Percentiles rank a stretch among this genome's conserved stretches.
phyloP scores from a whole-genome alignment of 2,329 filamentous ascomycete species.

The Colletotrichum brevisporum region DNA sequence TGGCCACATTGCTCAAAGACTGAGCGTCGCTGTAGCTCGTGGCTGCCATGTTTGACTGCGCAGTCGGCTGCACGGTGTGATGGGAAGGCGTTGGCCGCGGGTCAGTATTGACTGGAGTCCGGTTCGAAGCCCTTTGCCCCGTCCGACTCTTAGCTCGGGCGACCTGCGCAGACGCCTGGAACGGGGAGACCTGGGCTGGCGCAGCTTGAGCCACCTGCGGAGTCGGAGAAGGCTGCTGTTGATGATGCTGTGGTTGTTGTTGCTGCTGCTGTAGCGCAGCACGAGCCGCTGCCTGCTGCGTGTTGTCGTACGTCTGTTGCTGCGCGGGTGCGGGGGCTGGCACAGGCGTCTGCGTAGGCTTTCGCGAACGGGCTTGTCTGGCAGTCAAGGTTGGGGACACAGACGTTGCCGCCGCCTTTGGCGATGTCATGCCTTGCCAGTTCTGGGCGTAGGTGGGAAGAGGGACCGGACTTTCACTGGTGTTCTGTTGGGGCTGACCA shows the following conservation, averaged over 20 bases:
- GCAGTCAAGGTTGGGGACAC: conserved; percentile 23
- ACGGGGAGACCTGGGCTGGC: conserved; percentile 49
- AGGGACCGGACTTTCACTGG: conserved; percentile 5
- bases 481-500: conserved; percentile 10
- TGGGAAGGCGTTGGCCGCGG: conserved; percentile 43
- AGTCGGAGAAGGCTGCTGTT: conserved; percentile 49
- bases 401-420: conserved; percentile 9
- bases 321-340: background rate
- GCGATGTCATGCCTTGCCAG: conserved; percentile 27
- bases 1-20: conserved; percentile 38
- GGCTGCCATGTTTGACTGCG: conserved; percentile 45
- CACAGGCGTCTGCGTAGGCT: conserved; percentile 9
- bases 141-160: conserved; percentile 52
- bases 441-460: conserved; percentile 18
- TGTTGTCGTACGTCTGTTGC: conserved; percentile 15
- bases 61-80: conserved; percentile 51
- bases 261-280: conserved; percentile 43
- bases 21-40: conserved; percentile 37
- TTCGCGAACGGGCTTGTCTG: conserved; percentile 14
- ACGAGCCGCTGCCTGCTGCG: conserved; percentile 40
- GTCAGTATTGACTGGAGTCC: conserved; percentile 46
- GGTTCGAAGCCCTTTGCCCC: conserved; percentile 50
- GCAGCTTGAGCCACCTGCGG: conserved; percentile 43
- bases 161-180: conserved; percentile 44
- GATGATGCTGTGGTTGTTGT: conserved; percentile 44